phyloP scores from a whole-genome alignment of 1,284 basidiomycete species.

The Rhodotorula sp. region DNA sequence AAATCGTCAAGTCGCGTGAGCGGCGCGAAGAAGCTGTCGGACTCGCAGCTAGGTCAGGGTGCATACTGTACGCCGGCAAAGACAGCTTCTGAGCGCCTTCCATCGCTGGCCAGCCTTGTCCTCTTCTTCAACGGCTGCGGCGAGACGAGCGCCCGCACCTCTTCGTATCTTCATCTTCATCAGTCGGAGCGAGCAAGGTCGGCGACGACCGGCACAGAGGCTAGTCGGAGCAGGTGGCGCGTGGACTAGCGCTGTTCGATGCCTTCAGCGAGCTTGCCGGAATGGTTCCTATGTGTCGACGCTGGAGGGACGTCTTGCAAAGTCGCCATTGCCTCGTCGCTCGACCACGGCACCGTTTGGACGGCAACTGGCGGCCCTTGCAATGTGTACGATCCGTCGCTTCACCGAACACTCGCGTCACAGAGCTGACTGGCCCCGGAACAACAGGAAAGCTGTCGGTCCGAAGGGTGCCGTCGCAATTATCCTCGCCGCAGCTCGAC shows the following conservation, averaged over 20 bases:
- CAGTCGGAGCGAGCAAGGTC: neutral
- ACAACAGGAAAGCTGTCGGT: slow-evolving; percentile 28
- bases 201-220: neutral
- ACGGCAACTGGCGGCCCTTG: slow-evolving; percentile 24
- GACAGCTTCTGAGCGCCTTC: neutral
- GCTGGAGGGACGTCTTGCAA: slow-evolving; percentile 33
- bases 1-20: neutral
- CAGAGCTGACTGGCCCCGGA: too few species aligned
- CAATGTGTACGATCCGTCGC: slow-evolving; percentile 28
- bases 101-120: too few species aligned
- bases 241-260: neutral
- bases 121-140: too few species aligned
- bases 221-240: too few species aligned
- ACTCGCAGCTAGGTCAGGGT: neutral
- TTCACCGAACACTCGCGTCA: too few species aligned
- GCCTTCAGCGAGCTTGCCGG: slow-evolving; percentile 1
- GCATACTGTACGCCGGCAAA: neutral
- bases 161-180: too few species aligned
- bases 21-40: neutral
- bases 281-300: slow-evolving; percentile 33
- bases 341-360: neutral
- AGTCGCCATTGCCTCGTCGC: slow-evolving; percentile 9
- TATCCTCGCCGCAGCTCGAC: slow-evolving; percentile 19
- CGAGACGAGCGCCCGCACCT: neutral
- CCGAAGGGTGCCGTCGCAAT: slow-evolving; percentile 5